Base-by-base conservation (phyloP, 768 basidiomycete genomes). In the Lactarius tabidus region DNA sequence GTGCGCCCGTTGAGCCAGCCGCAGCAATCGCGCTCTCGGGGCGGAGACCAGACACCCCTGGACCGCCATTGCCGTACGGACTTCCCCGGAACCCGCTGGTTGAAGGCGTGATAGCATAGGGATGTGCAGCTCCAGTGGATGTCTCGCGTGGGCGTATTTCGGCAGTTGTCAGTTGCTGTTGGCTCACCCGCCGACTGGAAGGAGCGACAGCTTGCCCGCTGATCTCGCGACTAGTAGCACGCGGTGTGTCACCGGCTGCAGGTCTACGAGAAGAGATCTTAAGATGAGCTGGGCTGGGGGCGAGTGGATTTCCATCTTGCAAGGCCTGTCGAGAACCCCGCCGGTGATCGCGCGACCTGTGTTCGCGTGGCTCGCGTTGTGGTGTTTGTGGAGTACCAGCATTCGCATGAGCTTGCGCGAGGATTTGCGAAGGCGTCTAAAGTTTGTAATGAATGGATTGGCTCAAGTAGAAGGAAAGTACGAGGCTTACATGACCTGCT, bases 121-220 rank as follows among this genome's bases (percentile, higher is more conserved):
- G 90, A 72, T 92, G 90, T 35, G 36, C 17, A 28, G 55, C 38
- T 39, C 65, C 65, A 43, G 86, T 81, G 10, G 81, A 77, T 23
- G 81, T 76, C 12, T 80, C 80, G 5, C 76, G 68, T 62, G 76
- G 79, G 28, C 78, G 77, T 23, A 71, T 57, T 31, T 72, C 71
- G 23, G 60, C 68, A 26, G 69, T 67, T 1, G 70, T 45, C 3
- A 67, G 60, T 60, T 82, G 83, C 59, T 83, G 84, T 71, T 89
- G 87, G 71, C 90, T 90, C 3, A 81, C 81, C 43, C 90, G 84
- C 59, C 89, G 82, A 71, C 85, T 85, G 9, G 81, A 79, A 17
- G 90, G 84, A 18, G 84, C 80, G n/a, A 89, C 75, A 8, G 87
- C 84, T 71, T 90, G 89, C 12, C 84, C 85, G 69, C 87, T 89